These are phyloP conservation scores for Parsonsia alboflavescens DNA, from an alignment of 257 asterid genomes.

Conservation along the genomic window DNA sequence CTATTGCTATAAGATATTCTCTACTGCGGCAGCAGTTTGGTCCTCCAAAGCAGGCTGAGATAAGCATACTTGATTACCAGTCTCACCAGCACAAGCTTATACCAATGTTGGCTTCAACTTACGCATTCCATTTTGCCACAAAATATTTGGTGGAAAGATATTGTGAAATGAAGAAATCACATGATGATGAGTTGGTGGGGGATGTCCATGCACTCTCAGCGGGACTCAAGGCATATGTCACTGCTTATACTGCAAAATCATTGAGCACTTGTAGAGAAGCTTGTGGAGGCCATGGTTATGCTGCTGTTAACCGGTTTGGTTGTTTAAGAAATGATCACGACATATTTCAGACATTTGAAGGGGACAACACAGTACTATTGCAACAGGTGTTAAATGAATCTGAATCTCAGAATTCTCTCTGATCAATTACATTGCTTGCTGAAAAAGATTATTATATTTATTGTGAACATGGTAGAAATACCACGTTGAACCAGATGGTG, in stretches of 20 bases:
- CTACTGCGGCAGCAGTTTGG: conserved; percentile 90
- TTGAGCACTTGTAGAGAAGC: conserved; percentile 90
- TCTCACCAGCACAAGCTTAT: conserved; percentile 96
- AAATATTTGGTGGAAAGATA: conserved; percentile 64
- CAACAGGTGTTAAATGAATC: conserved; percentile 66
- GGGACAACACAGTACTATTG: conserved; percentile 95
- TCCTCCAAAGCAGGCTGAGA: conserved; percentile 91
- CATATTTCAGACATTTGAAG: conserved; percentile 97
- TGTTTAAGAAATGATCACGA: conserved; percentile 96
- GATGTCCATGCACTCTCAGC: conserved; percentile 96
- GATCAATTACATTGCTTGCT: neutral
- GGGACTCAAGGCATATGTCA: conserved; percentile 89
- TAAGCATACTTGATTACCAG: conserved; percentile 91
- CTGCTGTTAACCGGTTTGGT: conserved; percentile 93
- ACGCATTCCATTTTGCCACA: conserved; percentile 88
- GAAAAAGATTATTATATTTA: no score
- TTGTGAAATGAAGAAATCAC: conserved; percentile 75
- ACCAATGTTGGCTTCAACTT: conserved; percentile 94
- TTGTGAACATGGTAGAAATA: neutral
- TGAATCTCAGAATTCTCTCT: neutral
- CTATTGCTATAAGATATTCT: conserved; percentile 83
- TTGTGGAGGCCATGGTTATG: conserved; percentile 99
- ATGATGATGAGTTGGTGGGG: conserved; percentile 67
- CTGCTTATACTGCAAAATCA: conserved; percentile 79
- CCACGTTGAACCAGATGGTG: neutral